These are phyloP conservation scores for Neophaeococcomyces aloes DNA, from an alignment of 2,329 filamentous ascomycete genomes.

Conservation along the genomic window DNA sequence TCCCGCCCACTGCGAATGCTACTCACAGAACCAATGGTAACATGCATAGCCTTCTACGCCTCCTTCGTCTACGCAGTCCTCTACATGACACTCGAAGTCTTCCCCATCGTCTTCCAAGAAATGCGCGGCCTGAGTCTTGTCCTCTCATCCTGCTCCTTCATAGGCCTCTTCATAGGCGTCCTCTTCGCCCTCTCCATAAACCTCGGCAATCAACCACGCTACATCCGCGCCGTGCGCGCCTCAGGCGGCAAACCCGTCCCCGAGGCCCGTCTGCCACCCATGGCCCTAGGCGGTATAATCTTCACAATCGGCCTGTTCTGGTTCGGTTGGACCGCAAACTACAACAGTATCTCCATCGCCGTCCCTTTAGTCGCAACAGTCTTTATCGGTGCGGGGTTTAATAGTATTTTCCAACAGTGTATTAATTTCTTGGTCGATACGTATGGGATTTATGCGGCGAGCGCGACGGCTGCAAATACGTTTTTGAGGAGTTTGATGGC, in stretches of 20 bases:
- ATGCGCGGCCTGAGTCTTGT: conserved; percentile 34
- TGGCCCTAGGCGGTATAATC: conserved; percentile 35
- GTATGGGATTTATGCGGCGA: conserved; percentile 33
- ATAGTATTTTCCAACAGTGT: conserved; percentile 26
- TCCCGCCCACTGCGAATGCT: conserved; percentile 36
- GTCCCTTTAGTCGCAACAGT: conserved; percentile 25
- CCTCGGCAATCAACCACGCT: conserved; percentile 32
- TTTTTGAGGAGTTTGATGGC: conserved; percentile 35
- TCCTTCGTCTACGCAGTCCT: conserved; percentile 39
- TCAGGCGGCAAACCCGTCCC: conserved; percentile 28
- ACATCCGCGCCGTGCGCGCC: conserved; percentile 22
- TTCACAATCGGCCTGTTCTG: conserved; percentile 36
- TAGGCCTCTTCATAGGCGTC: conserved; percentile 38
- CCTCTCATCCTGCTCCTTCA: conserved; percentile 36
- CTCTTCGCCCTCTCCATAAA: conserved; percentile 32
- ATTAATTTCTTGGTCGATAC: conserved; percentile 38
- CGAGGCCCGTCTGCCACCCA: conserved; percentile 35
- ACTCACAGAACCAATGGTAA: conserved; percentile 39
- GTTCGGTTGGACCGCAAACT: conserved; percentile 34
- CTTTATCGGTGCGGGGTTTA: conserved; percentile 36
- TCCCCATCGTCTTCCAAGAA: conserved; percentile 38
- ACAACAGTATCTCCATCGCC: conserved; percentile 25
- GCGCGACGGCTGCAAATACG: conserved; percentile 34
- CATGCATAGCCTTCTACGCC: conserved; percentile 35
- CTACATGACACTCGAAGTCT: conserved; percentile 39